phyloP scores from a whole-genome alignment of 225 moss, liverwort and hornwort genomes.

The Bryoerythrophyllum caledonicum region DNA sequence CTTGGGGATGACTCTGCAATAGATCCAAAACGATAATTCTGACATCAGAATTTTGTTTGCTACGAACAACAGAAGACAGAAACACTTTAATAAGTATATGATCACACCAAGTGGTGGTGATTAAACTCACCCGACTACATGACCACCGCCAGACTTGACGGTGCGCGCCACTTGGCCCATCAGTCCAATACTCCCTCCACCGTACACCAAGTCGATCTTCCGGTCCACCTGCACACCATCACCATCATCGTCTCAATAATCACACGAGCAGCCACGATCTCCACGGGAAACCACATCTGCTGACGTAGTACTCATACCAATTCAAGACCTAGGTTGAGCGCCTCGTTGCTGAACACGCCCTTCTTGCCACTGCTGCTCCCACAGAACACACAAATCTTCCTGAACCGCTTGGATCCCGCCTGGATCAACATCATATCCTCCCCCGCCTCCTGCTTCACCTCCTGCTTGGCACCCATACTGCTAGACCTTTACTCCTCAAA shows the following conservation, averaged over 20 bases:
- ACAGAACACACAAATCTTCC: conserved; percentile 57
- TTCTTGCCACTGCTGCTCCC: conserved; percentile 56
- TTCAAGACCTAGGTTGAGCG: conserved; percentile 52
- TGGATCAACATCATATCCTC: conserved; percentile 14
- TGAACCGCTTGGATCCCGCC: conserved; percentile 40
- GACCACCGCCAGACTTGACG: conserved; percentile 74
- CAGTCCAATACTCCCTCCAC: conserved; percentile 83
- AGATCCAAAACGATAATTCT: neutral
- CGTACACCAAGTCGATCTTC: conserved; percentile 92
- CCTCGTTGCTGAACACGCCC: conserved; percentile 49
- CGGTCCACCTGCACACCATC: conserved; percentile 59
- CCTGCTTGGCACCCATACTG: conserved; percentile 40
- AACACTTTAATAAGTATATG: neutral
- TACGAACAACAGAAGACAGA: neutral
- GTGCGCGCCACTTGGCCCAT: conserved; percentile 91
- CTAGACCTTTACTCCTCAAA: neutral
- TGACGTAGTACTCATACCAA: conserved; percentile 26
- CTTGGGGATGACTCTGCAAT: conserved; percentile 75
- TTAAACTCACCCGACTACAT: conserved; percentile 71
- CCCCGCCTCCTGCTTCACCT: conserved; percentile 26
- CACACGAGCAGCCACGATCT: too few species aligned
- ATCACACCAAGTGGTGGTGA: neutral
- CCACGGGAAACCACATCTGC: too few species aligned
- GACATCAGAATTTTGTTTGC: neutral
- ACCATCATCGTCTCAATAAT: neutral